Percentiles rank a stretch among this genome's conserved stretches.
Conservation (phyloP, 2,329 filamentous ascomycete species). For the Beauveria asiatica region DNA sequence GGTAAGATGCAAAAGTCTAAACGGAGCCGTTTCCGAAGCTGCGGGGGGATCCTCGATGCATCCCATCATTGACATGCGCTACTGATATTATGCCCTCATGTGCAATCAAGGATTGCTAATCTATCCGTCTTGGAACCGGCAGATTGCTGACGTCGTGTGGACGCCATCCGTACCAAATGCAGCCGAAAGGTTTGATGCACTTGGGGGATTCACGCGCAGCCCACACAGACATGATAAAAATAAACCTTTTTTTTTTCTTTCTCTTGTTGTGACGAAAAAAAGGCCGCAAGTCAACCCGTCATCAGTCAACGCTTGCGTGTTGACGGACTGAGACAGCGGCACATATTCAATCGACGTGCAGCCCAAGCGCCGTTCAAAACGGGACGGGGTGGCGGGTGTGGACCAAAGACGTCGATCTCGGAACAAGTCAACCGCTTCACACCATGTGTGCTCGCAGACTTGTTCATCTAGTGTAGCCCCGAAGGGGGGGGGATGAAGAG, state of each 20-base stretch:
- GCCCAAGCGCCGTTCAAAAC: background rate
- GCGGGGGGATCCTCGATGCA: background rate
- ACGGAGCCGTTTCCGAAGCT: background rate
- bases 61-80: background rate
- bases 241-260: background rate
- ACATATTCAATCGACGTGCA: background rate
- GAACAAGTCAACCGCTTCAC: background rate
- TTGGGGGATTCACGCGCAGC: too few relatives aligned
- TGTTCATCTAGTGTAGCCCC: too few relatives aligned
- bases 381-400: background rate
- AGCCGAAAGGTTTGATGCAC: too few relatives aligned
- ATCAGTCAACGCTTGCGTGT: background rate
- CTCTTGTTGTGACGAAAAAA: background rate
- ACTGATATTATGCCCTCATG: background rate
- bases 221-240: background rate
- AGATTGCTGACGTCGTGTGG: background rate
- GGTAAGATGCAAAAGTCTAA: background rate
- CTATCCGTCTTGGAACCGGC: background rate
- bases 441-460: too few relatives aligned
- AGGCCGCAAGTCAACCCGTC: background rate
- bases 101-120: background rate
- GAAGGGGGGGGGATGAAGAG: background rate
- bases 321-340: background rate
- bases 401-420: background rate
- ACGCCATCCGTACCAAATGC: background rate